Evolutionary conservation across 768 basidiomycete genomes (phyloP), one percentile per base, ranked within the genome.

Genomic region (Podaxis pistillaris): DNA sequence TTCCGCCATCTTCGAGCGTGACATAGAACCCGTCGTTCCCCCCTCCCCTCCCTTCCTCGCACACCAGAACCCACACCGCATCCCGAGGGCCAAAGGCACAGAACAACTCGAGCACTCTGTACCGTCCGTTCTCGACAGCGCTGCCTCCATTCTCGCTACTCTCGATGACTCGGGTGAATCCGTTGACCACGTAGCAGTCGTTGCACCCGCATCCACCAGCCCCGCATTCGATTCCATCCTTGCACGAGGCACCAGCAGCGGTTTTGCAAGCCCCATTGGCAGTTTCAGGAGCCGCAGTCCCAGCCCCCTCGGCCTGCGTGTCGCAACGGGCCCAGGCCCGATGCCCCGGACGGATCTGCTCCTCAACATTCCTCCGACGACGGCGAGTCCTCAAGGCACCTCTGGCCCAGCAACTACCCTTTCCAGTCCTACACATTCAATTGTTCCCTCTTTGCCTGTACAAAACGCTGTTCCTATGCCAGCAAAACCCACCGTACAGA

Each of bases 1-100:
- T 0, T 94, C 92, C 0, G 93, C 93, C 40, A 96, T 95, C 62
- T 96, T 96, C 64, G 93, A 96, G 74, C 86, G 93, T 38, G 93
- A 96, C 72, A 93, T 96, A 65, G 93, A 94, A 67, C 88, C 88
- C 56, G 73, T 75, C 68, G 76, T 72, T 67, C 78, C 79, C 66
- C 72, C 74, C 54, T 73, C 74, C 24, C 74, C 81, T 62, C 72
- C 71, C 58, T 60, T 66, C 68, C 59, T 69, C 58, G 63, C 65
- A 51, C 70, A 70, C 59, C 73, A 75, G 60, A 88, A 91, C 69
- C 90, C 91, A 0, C 91, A 92, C 71, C 84, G 88, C 30, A 89
- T 86, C 56, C 83, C 91, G 0, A 82, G 91, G 44, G 84, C 87
- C 19, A 89, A 89, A 72, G 79, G 80, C 37, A 89, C 89, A 0